Evolutionary conservation across 495 filamentous ascomycete species (phyloP).

Genomic region (Penicillium paxilli): DNA sequence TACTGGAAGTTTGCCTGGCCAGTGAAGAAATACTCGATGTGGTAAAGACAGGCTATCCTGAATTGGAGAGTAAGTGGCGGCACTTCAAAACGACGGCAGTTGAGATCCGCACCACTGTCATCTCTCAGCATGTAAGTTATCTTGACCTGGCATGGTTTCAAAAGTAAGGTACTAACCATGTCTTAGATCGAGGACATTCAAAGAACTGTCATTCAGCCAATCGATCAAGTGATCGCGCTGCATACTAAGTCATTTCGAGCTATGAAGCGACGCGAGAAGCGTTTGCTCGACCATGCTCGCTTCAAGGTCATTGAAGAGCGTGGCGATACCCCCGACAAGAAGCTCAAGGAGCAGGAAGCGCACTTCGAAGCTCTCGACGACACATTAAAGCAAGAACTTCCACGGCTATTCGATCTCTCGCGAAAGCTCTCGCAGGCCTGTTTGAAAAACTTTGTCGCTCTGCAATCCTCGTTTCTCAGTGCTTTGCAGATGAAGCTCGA

Average conservation of each 20-base stretch:
- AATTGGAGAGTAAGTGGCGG: constrained; percentile 90
- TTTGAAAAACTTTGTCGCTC: constrained; percentile 74
- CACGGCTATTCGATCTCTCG: constrained; percentile 77
- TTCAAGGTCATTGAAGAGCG: constrained; percentile 74
- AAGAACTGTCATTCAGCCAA: constrained; percentile 83
- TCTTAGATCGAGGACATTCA: constrained; percentile 69
- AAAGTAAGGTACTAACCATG: constrained; percentile 6
- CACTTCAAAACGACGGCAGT: constrained; percentile 77
- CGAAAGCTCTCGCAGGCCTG: constrained; percentile 77
- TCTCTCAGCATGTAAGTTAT: constrained; percentile 81
- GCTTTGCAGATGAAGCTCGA: constrained; percentile 80
- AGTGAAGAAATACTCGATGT: constrained; percentile 68
- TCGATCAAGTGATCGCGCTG: constrained; percentile 75
- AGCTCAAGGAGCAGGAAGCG: constrained; percentile 76
- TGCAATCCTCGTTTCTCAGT: constrained; percentile 77
- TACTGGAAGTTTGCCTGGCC: constrained; percentile 65
- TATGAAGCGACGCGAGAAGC: constrained; percentile 90
- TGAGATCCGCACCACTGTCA: constrained; percentile 72
- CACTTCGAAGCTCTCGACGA: constrained; percentile 89
- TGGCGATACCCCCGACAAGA: constrained; percentile 79
- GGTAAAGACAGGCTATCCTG: constrained; percentile 62
- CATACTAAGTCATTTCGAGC: constrained; percentile 79
- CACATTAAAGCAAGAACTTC: constrained; percentile 87
- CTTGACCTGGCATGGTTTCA: background rate
- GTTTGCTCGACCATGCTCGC: constrained; percentile 82